A percentile compares a stretch with the other conserved stretches of the same genome.
phyloP scores from a whole-genome alignment of 495 filamentous ascomycete genomes.

The Podospora pseudoanserina region DNA sequence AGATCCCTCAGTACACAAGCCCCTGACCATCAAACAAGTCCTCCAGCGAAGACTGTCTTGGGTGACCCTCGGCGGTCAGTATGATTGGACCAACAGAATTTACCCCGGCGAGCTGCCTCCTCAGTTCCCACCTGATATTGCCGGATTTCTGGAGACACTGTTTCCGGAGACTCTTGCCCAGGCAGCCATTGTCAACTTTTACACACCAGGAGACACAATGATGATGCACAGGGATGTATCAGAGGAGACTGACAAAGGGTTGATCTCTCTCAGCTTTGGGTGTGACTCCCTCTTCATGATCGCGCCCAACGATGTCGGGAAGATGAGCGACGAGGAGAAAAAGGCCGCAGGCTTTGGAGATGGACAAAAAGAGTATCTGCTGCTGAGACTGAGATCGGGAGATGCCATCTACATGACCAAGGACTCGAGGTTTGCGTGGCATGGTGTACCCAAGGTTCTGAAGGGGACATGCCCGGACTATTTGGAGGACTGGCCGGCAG shows the following conservation, averaged over 20 bases:
- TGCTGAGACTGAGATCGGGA: conserved; percentile 69
- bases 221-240: conserved; percentile 88
- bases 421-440: conserved; percentile 81
- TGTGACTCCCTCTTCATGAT: conserved; percentile 84
- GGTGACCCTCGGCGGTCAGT: conserved; percentile 90
- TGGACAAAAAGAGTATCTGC: conserved; percentile 43
- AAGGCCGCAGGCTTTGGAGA: conserved; percentile 13
- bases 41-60: conserved; percentile 79
- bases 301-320: conserved; percentile 41
- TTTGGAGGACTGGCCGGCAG: conserved; percentile 72
- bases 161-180: conserved; percentile 73
- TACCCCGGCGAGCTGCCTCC: conserved; percentile 70
- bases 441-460: conserved; percentile 82
- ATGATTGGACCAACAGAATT: conserved; percentile 83
- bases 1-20: conserved; percentile 63
- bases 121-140: conserved; percentile 69
- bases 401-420: conserved; percentile 82
- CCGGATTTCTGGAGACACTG: conserved; percentile 54
- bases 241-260: conserved; percentile 66
- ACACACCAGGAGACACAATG: conserved; percentile 81
- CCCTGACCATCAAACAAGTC: conserved; percentile 60
- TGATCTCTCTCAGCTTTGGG: conserved; percentile 82
- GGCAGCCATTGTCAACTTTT: conserved; percentile 89
- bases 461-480: conserved; percentile 70
- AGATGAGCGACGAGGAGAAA: conserved; percentile 31